Evolutionary conservation across 2,329 filamentous ascomycete species (phyloP).

Genomic region (Magnaporthales sp.): DNA sequence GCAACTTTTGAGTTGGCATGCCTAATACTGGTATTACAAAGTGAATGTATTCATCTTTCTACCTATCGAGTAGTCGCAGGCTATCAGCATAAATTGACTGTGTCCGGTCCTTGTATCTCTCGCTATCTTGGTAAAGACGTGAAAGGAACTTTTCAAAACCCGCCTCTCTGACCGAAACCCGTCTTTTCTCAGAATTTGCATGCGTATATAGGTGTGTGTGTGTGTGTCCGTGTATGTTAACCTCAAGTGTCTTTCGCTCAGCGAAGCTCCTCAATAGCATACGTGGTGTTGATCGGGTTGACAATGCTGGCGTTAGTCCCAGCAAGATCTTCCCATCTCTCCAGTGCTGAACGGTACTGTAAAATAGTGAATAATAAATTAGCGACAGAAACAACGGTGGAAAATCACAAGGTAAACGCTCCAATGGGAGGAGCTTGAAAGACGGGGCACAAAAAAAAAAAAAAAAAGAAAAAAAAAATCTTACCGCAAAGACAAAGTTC

Average conservation of each 20-base stretch:
- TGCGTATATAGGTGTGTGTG: too few relatives aligned
- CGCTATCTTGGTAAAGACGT: neutral
- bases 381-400: neutral
- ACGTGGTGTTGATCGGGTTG: neutral
- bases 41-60: neutral
- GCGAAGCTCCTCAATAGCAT: neutral
- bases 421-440: neutral
- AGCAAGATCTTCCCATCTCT: constrained; percentile 10
- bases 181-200: neutral
- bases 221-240: neutral
- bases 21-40: neutral
- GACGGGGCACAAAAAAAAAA: neutral
- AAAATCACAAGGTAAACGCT: neutral
- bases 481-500: constrained; percentile 83
- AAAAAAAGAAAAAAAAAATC: constrained; percentile 12
- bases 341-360: constrained; percentile 12
- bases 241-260: neutral
- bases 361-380: neutral
- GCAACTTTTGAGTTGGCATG: neutral
- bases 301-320: neutral
- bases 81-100: neutral
- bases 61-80: neutral
- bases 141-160: neutral
- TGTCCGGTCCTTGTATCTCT: neutral
- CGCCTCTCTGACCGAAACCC: neutral